Base-by-base conservation (phyloP, 352 stramenopile species). In the Thalassiosira livingstoniorum region DNA sequence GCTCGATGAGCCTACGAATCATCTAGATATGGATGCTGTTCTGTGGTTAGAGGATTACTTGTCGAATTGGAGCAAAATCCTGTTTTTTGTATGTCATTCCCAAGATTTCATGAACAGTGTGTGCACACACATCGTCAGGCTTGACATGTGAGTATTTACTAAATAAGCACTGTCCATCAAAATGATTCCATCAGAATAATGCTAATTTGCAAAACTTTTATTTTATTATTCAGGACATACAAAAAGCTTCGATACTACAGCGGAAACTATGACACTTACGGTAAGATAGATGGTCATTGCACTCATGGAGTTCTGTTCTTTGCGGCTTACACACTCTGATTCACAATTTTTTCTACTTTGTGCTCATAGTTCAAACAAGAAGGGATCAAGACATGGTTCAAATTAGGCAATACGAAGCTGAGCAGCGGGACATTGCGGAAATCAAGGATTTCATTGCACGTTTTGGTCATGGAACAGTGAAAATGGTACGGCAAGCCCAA, bases 31-130 rank as follows among this genome's bases (percentile, higher is more conserved):
- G 96, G 97, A 99, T 88, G 97, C 97, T 47, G 97, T 99, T 23
- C 94, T 99, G 45, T 99, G 97, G 97, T 93, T 99, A 18, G 97
- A 99, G 84, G 96, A 99, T 83, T 99, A 99, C 86, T 83, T 99
- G 51, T 93, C 95, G 42, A 96, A 95, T 76, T 99, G 97, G 96
- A 97, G 97, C 85, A 98, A 98, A 75, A 95, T 99, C 74, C 93
- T 99, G 0, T 93, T 95, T 61, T 93, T 95, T 55, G 98, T 99
- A 76, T 98, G 96, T 75, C 97, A 99, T 92, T 98, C 96, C 75
- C 97, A 99, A 87, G 97, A 99, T 90, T 99, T 99, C 81, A 98
- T 99, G 95, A 99, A 99, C 91, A 95, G 96, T 73, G 97, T 99
- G 37, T 99, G 97, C 81, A 99, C 97, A 37, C 97, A 99, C 91